Evolutionary conservation across 176 grass and related monocot species (phyloP).

Genomic region (Oryza rufipogon): DNA sequence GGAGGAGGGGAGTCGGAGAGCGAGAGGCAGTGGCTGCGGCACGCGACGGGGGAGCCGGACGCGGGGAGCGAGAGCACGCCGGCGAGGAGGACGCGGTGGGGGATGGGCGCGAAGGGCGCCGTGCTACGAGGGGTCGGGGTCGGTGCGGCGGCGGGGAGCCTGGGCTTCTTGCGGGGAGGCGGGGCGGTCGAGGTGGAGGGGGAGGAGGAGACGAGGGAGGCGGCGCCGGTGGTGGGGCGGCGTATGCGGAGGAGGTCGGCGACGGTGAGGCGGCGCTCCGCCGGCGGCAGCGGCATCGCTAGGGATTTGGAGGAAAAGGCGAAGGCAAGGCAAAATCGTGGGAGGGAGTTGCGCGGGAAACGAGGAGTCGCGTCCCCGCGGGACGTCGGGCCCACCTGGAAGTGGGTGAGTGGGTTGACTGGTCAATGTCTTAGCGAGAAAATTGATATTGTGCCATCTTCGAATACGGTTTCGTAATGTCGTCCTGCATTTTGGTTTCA

Average conservation of each 20-base stretch:
- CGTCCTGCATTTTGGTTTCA: no score
- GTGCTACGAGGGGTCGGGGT: conserved; percentile 27
- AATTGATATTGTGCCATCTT: no score
- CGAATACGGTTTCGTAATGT: no score
- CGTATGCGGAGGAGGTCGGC: conserved; percentile 64
- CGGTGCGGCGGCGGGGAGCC: conserved; percentile 15
- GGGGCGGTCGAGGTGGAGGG: conserved; percentile 14
- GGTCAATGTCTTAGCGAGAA: no score
- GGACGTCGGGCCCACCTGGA: not conserved
- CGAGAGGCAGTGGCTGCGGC: conserved; percentile 67
- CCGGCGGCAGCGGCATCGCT: conserved; percentile 36
- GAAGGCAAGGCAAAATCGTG: not conserved
- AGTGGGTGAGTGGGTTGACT: not conserved
- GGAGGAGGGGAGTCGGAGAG: conserved; percentile 49
- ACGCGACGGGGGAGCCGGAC: conserved; percentile 20
- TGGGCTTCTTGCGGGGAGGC: conserved; percentile 52
- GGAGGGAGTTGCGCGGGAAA: conserved; percentile 30
- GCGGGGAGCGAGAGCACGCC: conserved; percentile 61
- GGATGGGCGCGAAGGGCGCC: conserved; percentile 56
- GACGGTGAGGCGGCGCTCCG: conserved; percentile 45
- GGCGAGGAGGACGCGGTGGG: conserved; percentile 52
- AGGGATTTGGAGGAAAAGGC: conserved; percentile 16
- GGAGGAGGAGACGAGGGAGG: conserved; percentile 39
- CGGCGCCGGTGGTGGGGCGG: conserved; percentile 56
- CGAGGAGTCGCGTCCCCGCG: not conserved